Conservation (phyloP, 139 green algal species). For the Auxenochlorella pyrenoidosa region DNA sequence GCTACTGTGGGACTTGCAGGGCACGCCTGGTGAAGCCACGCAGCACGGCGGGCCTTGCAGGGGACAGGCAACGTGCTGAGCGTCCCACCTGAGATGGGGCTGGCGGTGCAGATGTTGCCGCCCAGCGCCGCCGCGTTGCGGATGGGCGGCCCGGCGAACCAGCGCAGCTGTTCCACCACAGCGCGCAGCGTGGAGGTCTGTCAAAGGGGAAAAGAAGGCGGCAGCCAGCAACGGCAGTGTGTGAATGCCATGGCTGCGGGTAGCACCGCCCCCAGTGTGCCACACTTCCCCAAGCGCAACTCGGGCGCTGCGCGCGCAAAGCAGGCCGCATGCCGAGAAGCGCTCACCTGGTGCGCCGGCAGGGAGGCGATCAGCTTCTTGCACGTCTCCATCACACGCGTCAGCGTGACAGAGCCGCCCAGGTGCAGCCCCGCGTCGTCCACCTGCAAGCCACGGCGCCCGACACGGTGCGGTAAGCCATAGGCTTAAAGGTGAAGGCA, state of each 20-base stretch:
- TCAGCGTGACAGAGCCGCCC: slow-evolving; percentile 85
- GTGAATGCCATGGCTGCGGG: no score
- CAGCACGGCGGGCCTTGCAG: no score
- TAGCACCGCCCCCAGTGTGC: no score
- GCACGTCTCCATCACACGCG: slow-evolving; percentile 64
- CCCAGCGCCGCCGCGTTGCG: slow-evolving; percentile 92
- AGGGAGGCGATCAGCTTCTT: slow-evolving; percentile 45
- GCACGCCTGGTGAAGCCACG: no score
- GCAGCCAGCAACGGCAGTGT: background rate
- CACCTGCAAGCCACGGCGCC: slow-evolving; percentile 30
- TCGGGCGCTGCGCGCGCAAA: no score
- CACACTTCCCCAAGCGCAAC: no score
- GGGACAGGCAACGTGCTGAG: no score
- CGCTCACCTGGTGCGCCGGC: background rate
- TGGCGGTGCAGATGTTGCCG: slow-evolving; percentile 94
- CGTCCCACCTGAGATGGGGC: slow-evolving; percentile 85
- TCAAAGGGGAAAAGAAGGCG: background rate
- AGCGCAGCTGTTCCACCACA: slow-evolving; percentile 89
- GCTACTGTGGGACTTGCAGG: no score
- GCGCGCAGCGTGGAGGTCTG: slow-evolving; percentile 63
- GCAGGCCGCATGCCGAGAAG: no score
- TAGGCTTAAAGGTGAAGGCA: no score
- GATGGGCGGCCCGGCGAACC: slow-evolving; percentile 89
- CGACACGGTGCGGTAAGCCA: background rate
- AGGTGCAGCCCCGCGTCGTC: slow-evolving; percentile 69